Conservation (phyloP, 1,284 basidiomycete species). For the Paramarasmius palmivorus region DNA sequence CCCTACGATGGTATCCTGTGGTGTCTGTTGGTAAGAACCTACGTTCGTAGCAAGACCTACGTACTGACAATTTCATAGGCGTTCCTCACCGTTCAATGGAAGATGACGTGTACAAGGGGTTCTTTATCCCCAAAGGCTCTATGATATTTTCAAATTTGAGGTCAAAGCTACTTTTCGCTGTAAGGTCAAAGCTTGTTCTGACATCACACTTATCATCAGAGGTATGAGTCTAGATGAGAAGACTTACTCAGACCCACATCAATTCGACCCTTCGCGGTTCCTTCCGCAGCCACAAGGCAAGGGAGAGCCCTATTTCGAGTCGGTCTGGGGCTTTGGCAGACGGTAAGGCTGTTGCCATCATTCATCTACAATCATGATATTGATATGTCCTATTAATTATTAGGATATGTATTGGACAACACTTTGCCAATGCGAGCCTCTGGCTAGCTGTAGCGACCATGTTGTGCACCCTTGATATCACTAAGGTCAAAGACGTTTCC, state of each 20-base stretch:
- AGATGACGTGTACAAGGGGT: conserved; percentile 4
- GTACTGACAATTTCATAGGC: neutral
- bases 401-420: neutral
- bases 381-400: neutral
- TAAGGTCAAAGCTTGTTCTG: neutral
- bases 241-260: neutral
- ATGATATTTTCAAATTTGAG: neutral
- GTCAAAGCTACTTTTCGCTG: neutral
- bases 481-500: neutral
- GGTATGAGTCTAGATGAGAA: conserved; percentile 4
- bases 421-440: neutral
- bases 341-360: neutral
- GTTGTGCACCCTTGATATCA: neutral
- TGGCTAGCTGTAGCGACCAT: neutral
- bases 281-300: conserved; percentile 2
- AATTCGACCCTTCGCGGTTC: neutral
- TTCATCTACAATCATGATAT: neutral
- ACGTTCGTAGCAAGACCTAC: neutral
- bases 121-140: conserved; percentile 3
- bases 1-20: conserved; percentile 4
- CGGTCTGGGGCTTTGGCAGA: conserved; percentile 5
- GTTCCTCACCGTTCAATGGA: conserved; percentile 4
- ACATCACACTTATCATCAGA: neutral
- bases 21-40: conserved; percentile 5
- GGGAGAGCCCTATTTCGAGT: conserved; percentile 1